Evolutionary conservation across 225 moss, liverwort and hornwort species (phyloP), one percentile per base, ranked within the genome.

Genomic region (Marchantia paleacea): DNA sequence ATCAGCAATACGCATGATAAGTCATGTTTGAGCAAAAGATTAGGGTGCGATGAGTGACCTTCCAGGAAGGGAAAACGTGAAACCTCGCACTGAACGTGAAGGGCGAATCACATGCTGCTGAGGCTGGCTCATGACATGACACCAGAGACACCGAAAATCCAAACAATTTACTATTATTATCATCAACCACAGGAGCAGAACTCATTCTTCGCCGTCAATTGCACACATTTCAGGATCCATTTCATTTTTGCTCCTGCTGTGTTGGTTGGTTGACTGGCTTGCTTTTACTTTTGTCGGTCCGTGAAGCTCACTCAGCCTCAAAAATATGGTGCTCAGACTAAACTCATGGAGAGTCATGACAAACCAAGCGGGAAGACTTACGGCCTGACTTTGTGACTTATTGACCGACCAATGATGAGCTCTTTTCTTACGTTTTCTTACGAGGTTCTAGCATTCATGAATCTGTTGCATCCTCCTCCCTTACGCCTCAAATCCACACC

Each of bases 1-100:
- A 1, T 62, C 49, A 71, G 19, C 7, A 69, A 31, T 39, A 39
- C 26, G 39, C 39, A 9, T 66, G 25, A 10, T 1, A 16, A 72
- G 9, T 52, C 72, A 15, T 39, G 19, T 18, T 10, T 48, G 19
- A 12, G n/a, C 69, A 69, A 39, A 69, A 29, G 15, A 69, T 69
- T 69, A 69, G 69, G 50, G 50, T 51, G 72, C 72, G 72, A 51
- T 51, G n/a, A 72, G 72, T 22, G n/a, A 72, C 12, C 51, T n/a
- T 51, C 72, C 6, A 52, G 24, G 10, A 0, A 51, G 71, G 19
- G 39, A 50, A 71, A 71, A 71, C 20, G 49, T 15, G 11, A 71
- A 71, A 30, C 11, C 50, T 20, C 15, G 22, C 22, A 18, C 20
- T 8, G 7, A n/a, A n/a, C 50, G 12, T 72, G 72, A 18, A 3